A percentile compares a stretch with the other conserved stretches of the same genome.
phyloP scores from a whole-genome alignment of 192 early-diverging fungal species.

The Backusella australiensis region DNA sequence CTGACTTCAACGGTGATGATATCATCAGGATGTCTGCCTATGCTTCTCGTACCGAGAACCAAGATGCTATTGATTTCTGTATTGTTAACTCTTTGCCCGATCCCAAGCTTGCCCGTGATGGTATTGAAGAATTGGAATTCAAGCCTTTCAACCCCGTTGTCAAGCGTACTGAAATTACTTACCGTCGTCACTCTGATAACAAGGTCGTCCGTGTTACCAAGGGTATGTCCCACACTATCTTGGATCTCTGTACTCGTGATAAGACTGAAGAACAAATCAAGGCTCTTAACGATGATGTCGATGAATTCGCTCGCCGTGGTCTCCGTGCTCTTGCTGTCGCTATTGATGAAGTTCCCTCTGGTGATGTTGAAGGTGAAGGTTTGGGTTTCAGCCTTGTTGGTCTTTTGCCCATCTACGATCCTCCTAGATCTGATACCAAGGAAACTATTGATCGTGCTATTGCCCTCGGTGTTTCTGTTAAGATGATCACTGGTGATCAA shows the following conservation, averaged over 20 bases:
- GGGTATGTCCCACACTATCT: conserved; percentile 71
- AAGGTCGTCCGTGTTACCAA: conserved; percentile 67
- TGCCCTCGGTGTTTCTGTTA: conserved; percentile 74
- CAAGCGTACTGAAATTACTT: conserved; percentile 76
- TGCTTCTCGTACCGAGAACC: conserved; percentile 72
- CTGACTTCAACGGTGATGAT: conserved; percentile 55
- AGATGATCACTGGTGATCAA: conserved; percentile 96
- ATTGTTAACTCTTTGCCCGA: conserved; percentile 64
- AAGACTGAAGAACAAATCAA: conserved; percentile 60
- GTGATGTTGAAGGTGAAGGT: conserved; percentile 59
- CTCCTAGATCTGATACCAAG: conserved; percentile 75
- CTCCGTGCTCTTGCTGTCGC: conserved; percentile 76
- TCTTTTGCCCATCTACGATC: conserved; percentile 73
- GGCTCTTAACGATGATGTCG: conserved; percentile 51
- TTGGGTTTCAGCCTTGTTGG: conserved; percentile 66
- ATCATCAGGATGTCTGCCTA: conserved; percentile 68
- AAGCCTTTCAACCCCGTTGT: conserved; percentile 72
- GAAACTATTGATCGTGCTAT: conserved; percentile 73
- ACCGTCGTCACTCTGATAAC: conserved; percentile 60
- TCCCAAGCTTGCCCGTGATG: conserved; percentile 52
- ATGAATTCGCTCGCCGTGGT: conserved; percentile 62
- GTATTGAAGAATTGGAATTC: conserved; percentile 67
- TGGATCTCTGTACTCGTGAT: conserved; percentile 67
- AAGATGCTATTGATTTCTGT: conserved; percentile 78
- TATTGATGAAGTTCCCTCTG: conserved; percentile 61